Percentiles rank a stretch among this genome's conserved stretches.
Conservation (phyloP, 345 rosid species). For the Abelmoschus esculentus region DNA sequence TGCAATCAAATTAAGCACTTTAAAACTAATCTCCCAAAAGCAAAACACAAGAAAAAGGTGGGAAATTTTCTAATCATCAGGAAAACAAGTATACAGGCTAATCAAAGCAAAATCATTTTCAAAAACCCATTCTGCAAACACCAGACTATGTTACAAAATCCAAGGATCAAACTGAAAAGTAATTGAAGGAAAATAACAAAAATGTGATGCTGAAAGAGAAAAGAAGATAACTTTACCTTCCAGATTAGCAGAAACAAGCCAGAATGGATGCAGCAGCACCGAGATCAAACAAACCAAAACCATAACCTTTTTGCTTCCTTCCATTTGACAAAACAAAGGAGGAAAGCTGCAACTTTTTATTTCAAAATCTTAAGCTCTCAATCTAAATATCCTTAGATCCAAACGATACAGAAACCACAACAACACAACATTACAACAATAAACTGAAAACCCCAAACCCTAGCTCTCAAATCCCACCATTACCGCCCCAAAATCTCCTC, state of each 20-base stretch:
- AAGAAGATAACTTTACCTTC: conserved; percentile 44
- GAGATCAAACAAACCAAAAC: no score
- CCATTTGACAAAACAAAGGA: no score
- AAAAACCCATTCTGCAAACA: not conserved
- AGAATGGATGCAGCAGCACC: conserved; percentile 18
- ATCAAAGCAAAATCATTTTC: no score
- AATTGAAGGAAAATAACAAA: not conserved
- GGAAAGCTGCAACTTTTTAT: no score
- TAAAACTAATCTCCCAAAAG: no score
- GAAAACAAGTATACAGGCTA: no score
- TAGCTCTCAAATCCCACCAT: conserved; percentile 27
- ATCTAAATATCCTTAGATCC: conserved; percentile 55
- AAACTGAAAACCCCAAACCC: conserved; percentile 16
- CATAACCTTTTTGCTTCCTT: no score
- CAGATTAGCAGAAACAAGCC: conserved; percentile 58
- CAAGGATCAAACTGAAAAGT: conserved; percentile 10
- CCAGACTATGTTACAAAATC: not conserved
- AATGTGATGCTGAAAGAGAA: conserved; percentile 1
- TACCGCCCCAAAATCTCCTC: conserved; percentile 16
- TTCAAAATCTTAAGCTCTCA: conserved; percentile 4
- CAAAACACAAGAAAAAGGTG: no score
- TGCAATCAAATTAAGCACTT: no score
- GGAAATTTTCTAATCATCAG: no score
- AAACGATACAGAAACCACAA: conserved; percentile 28
- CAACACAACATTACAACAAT: conserved; percentile 36